Percentiles rank a stretch among this genome's conserved stretches.
These are phyloP conservation scores for Malus hybrid DNA, from an alignment of 331 rosid genomes.

Conservation along the genomic window DNA sequence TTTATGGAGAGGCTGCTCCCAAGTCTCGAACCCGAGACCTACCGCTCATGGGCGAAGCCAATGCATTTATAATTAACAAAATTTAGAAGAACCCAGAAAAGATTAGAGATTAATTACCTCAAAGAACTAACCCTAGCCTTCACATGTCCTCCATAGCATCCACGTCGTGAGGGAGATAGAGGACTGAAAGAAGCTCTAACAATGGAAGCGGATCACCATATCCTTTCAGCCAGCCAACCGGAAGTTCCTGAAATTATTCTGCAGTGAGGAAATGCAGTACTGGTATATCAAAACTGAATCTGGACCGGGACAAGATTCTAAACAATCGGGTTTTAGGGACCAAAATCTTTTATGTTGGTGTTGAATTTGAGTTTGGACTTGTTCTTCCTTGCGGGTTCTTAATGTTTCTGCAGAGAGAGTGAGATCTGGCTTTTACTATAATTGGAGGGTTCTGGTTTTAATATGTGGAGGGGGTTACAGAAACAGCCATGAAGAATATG, in stretches of 20 bases:
- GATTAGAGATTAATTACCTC: background rate
- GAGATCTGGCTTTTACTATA: conserved; percentile 11
- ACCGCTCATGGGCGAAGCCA: too few species aligned
- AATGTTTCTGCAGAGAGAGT: conserved; percentile 6
- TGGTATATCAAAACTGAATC: background rate
- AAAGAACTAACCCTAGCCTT: background rate
- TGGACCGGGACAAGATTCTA: background rate
- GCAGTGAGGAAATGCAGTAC: background rate
- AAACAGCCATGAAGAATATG: conserved; percentile 18
- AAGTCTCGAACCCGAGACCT: too few species aligned
- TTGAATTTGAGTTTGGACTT: background rate
- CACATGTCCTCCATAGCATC: background rate
- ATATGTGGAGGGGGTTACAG: background rate
- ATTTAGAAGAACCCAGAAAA: background rate
- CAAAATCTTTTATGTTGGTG: background rate
- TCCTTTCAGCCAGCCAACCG: background rate
- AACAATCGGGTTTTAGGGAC: background rate
- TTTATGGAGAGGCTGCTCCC: too few species aligned
- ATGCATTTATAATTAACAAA: background rate
- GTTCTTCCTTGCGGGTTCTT: background rate
- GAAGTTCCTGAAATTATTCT: background rate
- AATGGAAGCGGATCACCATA: background rate
- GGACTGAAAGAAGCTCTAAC: background rate
- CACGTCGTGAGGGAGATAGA: background rate
- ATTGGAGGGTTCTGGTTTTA: background rate